Base-by-base conservation (phyloP, 352 stramenopile species). In the Phytopythium mirpurense region DNA sequence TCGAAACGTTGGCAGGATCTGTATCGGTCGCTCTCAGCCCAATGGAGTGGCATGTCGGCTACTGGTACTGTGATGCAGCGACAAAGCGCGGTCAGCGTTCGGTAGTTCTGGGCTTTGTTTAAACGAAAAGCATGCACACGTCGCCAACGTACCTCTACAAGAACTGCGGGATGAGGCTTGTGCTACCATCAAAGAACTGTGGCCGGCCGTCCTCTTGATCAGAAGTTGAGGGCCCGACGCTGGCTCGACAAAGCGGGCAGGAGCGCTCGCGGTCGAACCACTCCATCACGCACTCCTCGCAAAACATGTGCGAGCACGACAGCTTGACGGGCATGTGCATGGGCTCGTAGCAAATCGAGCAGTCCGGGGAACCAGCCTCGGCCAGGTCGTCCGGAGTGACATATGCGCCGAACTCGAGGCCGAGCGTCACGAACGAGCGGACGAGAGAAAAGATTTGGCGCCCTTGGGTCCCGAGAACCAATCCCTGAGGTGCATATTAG, bases 251-350 rank as follows among this genome's bases (percentile, higher is more conserved):
- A 9, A 93, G 65, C 12, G 82, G 82, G 26, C 82, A 93, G 3
- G 77, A 88, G n/a, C 78, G 77, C 59, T 93, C 82, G 50, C 84
- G 79, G 35, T 93, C 78, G 54, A 93, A 87, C 82, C 82, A 93
- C 45, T 93, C 82, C 24, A 71, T 80, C 42, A 93, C 79, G 53
- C 82, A 93, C 37, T 90, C 82, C 60, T 93, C 82, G 53, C 82
- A 93, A 55, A 93, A 93, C 70, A 93, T 81, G 62, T 93, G 82
- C 37, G 77, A 70, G 43, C 82, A 93, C 47, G 64, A 65, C 21
- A 93, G 74, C 48, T 90, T 86, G 27, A 93, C 82, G 10, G 82
- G 82, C 24, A 60, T 57, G 7, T 76, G 64, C 82, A 93, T 89
- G 2, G 63, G 29, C 34, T 93, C 82, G 53, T 93, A 93, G 65